These are phyloP conservation scores for Wickerhamiella pararugosa DNA, from an alignment of 1,139 yeast genomes.

Conservation along the genomic window DNA sequence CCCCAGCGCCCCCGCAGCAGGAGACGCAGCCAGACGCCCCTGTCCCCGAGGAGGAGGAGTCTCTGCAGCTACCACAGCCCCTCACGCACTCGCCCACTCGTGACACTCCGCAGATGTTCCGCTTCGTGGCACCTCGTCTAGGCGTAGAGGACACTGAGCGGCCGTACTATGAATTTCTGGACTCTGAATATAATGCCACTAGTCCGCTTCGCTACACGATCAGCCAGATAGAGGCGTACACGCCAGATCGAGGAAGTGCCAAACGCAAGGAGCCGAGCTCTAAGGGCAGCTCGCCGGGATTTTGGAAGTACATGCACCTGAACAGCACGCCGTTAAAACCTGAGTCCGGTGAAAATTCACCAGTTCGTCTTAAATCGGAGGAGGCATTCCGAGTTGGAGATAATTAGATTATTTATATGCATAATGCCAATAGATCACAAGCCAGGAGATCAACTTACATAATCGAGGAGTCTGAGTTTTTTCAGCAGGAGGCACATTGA, in stretches of 20 bases:
- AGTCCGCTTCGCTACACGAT: conserved; percentile 5
- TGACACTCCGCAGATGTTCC: conserved; percentile 4
- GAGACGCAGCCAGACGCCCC: neutral
- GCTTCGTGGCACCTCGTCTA: conserved; percentile 2
- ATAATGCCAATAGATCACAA: too few species aligned
- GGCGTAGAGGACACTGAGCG: conserved; percentile 4
- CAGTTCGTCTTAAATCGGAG: too few species aligned
- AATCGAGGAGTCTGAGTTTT: too few species aligned
- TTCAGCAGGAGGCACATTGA: too few species aligned
- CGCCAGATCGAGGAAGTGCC: conserved; percentile 58
- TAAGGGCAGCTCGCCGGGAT: conserved; percentile 26
- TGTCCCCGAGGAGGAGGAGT: conserved; percentile 10
- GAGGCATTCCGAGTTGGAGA: too few species aligned
- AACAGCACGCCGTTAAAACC: conserved; percentile 24
- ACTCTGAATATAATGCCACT: conserved; percentile 2
- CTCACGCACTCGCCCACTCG: conserved; percentile 4
- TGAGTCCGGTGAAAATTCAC: too few species aligned
- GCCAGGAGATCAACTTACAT: too few species aligned
- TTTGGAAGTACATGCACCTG: conserved; percentile 30
- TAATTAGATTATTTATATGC: too few species aligned
- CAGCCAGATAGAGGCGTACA: conserved; percentile 56
- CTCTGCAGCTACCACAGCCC: conserved; percentile 11
- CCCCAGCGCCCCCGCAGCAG: neutral
- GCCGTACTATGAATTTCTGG: conserved; percentile 7
- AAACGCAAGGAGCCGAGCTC: neutral